Evolutionary conservation across 257 asterid genomes (phyloP).

Genomic region (Solanum gracilifrons): DNA sequence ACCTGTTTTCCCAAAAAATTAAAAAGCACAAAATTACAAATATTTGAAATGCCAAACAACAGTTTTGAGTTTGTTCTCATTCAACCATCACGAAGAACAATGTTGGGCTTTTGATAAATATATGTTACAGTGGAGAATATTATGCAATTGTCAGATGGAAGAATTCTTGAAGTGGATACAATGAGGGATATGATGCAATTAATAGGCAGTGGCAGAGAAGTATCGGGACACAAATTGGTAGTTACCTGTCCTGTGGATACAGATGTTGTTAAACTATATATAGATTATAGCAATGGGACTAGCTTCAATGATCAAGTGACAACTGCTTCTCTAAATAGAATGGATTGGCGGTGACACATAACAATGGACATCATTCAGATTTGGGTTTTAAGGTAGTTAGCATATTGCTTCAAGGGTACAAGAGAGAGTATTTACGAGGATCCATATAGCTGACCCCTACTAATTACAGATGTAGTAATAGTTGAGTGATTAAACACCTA

Average conservation of each 20-base stretch:
- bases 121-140: not conserved
- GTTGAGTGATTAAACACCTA: not conserved
- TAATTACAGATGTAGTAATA: not conserved
- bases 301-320: not conserved
- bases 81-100: not conserved
- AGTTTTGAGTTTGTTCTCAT: not conserved
- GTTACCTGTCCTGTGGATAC: not conserved
- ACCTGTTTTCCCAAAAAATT: slow-evolving; percentile 24
- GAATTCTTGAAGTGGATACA: not conserved
- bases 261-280: not conserved
- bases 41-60: not conserved
- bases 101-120: not conserved
- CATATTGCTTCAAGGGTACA: not conserved
- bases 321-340: not conserved
- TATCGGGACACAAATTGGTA: not conserved
- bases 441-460: not conserved
- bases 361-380: not conserved
- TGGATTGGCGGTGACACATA: not conserved
- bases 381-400: not conserved
- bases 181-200: not conserved
- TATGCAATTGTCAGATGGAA: not conserved
- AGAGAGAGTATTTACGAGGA: not conserved
- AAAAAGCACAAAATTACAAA: not conserved
- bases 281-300: not conserved
- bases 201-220: not conserved